phyloP scores from a whole-genome alignment of 1,284 basidiomycete species.

The Sanghuangporus sanghuang region DNA sequence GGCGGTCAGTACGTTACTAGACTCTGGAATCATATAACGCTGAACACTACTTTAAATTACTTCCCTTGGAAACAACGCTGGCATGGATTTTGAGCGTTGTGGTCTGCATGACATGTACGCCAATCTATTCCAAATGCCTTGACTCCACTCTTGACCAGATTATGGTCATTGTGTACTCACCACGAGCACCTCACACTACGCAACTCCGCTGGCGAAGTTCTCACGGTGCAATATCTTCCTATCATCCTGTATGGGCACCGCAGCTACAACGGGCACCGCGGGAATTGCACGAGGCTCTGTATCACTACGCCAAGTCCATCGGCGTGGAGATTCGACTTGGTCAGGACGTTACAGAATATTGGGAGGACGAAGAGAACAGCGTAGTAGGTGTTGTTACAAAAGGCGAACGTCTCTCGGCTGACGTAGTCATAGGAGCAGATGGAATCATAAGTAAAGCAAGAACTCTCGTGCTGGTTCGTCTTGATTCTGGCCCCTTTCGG shows the following conservation, averaged over 20 bases:
- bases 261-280: conserved; percentile 26
- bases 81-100: conserved; percentile 16
- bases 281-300: conserved; percentile 23
- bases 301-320: conserved; percentile 23
- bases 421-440: conserved; percentile 29
- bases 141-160: conserved; percentile 15
- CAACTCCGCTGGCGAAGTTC: conserved; percentile 22
- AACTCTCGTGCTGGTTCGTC: conserved; percentile 9
- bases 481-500: neutral
- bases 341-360: conserved; percentile 25
- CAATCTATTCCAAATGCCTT: neutral
- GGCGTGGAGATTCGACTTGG: conserved; percentile 26
- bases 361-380: conserved; percentile 21
- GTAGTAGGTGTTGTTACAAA: conserved; percentile 23
- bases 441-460: conserved; percentile 26
- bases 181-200: conserved; percentile 20
- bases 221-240: conserved; percentile 22
- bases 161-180: conserved; percentile 24
- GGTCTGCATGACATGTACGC: conserved; percentile 23
- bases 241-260: conserved; percentile 20
- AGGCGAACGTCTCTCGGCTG: conserved; percentile 23
- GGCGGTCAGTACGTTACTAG: conserved; percentile 1
- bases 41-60: conserved; percentile 15
- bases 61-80: conserved; percentile 20
- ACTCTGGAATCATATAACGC: neutral